Conservation (phyloP, 495 filamentous ascomycete species). For the Talaromyces adpressus region DNA sequence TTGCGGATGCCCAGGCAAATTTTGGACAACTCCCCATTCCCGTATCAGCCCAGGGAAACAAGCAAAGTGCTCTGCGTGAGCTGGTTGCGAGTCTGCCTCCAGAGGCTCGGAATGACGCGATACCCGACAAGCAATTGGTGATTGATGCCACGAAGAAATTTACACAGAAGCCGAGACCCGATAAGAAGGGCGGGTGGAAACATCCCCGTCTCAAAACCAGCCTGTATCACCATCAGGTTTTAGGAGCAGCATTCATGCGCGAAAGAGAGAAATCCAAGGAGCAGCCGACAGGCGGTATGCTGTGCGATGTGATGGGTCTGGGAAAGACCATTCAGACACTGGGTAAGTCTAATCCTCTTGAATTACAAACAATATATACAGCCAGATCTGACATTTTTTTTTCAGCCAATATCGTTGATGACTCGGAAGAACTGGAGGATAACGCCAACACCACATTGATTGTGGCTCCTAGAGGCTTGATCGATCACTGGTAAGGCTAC, state of each 20-base stretch:
- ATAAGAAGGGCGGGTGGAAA: slow-evolving; percentile 36
- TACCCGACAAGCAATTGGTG: slow-evolving; percentile 14
- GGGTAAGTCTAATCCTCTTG: slow-evolving; percentile 10
- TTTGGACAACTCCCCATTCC: slow-evolving; percentile 7
- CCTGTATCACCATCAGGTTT: slow-evolving; percentile 44
- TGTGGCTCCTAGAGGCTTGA: slow-evolving; percentile 35
- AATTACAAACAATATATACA: not conserved
- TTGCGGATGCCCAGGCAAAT: slow-evolving; percentile 17
- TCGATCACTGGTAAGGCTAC: slow-evolving; percentile 33
- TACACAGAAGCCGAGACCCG: slow-evolving; percentile 19
- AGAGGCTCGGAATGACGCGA: slow-evolving; percentile 9
- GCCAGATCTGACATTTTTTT: not conserved
- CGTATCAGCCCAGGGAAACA: slow-evolving; percentile 8
- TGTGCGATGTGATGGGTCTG: slow-evolving; percentile 57
- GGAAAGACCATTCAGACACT: slow-evolving; percentile 53
- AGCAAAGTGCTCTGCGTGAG: slow-evolving; percentile 16
- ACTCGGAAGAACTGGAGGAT: slow-evolving; percentile 16
- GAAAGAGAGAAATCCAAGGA: slow-evolving; percentile 36
- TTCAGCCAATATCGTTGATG: slow-evolving; percentile 45
- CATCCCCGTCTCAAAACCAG: slow-evolving; percentile 39
- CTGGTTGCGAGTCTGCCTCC: slow-evolving; percentile 17
- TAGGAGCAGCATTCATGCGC: slow-evolving; percentile 52
- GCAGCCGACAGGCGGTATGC: slow-evolving; percentile 44
- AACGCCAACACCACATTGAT: slow-evolving; percentile 40
- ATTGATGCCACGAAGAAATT: slow-evolving; percentile 34